Conservation (phyloP, 164 flowering plant genomes). For the Stephania yunnanensis region DNA sequence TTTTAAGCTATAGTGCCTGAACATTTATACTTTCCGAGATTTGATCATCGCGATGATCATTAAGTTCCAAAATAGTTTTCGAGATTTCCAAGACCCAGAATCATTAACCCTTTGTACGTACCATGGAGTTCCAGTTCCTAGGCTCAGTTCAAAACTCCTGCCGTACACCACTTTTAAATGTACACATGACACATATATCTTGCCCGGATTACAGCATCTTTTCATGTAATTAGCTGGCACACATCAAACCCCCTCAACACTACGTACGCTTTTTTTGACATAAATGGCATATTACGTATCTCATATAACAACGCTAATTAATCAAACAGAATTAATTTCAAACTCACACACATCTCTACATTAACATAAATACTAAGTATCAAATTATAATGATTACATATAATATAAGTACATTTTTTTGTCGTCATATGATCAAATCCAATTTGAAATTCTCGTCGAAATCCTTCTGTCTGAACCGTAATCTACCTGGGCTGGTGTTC, state of each 20-base stretch:
- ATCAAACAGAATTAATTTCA: no score
- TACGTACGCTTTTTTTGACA: background rate
- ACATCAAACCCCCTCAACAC: background rate
- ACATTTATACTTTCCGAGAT: no score
- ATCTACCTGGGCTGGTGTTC: background rate
- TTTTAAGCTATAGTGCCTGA: no score
- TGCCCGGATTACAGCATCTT: background rate
- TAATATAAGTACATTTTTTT: no score
- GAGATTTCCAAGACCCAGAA: background rate
- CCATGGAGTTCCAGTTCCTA: background rate
- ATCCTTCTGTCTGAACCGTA: background rate
- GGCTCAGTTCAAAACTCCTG: background rate
- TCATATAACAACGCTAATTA: no score
- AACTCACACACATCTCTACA: no score
- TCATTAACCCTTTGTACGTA: background rate
- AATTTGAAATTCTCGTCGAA: background rate
- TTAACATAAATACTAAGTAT: no score
- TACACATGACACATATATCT: background rate
- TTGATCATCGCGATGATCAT: no score
- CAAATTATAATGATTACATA: no score
- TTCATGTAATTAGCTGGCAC: background rate
- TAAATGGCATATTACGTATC: background rate
- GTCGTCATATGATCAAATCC: no score
- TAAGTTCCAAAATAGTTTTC: no score
- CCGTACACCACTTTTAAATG: background rate